phyloP scores from a whole-genome alignment of 2,329 filamentous ascomycete genomes.

The Aureobasidium sp. region DNA sequence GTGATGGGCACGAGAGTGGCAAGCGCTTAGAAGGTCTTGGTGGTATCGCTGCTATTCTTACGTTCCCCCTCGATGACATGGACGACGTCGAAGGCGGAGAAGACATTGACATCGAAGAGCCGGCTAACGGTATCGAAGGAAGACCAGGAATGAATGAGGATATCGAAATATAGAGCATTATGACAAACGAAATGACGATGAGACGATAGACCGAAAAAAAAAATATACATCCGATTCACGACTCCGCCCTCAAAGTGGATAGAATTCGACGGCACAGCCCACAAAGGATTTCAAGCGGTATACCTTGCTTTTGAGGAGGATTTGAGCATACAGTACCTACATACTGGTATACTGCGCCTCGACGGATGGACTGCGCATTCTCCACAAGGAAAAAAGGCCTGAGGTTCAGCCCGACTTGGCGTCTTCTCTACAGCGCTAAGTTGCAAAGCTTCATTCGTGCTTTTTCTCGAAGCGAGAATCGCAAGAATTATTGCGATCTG shows the following conservation, averaged over 20 bases:
- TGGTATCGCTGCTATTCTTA: conserved; percentile 89
- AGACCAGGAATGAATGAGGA: conserved; percentile 26
- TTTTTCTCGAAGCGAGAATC: not conserved
- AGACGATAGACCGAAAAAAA: conserved; percentile 12
- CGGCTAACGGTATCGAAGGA: conserved; percentile 27
- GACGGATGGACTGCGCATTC: conserved; percentile 6
- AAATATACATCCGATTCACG: not conserved
- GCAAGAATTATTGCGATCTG: not conserved
- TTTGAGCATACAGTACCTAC: not conserved
- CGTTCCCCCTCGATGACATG: conserved; percentile 81
- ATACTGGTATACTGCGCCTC: conserved; percentile 13
- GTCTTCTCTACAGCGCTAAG: conserved; percentile 7
- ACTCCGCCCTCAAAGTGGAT: conserved; percentile 7
- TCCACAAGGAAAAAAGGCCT: not conserved
- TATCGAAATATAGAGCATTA: conserved; percentile 25
- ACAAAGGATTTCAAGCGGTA: not conserved
- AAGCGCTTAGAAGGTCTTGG: conserved; percentile 85
- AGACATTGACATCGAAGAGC: conserved; percentile 25
- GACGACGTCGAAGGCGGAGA: conserved; percentile 44
- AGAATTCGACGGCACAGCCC: conserved; percentile 14
- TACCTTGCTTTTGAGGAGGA: not conserved
- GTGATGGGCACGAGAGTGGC: conserved; percentile 95
- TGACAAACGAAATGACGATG: conserved; percentile 18
- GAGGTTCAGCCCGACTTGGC: not conserved
- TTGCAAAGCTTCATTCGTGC: not conserved